Evolutionary conservation across 2,329 filamentous ascomycete species (phyloP).

Genomic region (Didymella pinodella): DNA sequence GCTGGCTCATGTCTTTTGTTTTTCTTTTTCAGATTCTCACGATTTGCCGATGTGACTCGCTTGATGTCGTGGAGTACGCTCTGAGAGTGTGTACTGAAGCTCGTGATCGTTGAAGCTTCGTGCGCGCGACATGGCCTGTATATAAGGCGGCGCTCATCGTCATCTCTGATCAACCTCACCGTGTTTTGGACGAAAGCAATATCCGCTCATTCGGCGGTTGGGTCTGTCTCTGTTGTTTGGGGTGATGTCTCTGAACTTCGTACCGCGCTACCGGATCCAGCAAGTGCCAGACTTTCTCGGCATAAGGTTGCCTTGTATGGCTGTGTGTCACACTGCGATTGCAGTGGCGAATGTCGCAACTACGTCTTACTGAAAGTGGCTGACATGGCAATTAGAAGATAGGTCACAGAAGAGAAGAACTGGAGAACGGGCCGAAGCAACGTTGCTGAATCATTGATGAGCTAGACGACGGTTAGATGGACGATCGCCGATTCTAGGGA

Average conservation of each 20-base stretch:
- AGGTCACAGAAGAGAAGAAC: background rate
- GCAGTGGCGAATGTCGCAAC: background rate
- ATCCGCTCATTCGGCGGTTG: background rate
- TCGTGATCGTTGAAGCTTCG: slow-evolving; percentile 6
- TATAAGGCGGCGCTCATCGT: slow-evolving; percentile 2
- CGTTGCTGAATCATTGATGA: background rate
- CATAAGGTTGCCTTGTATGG: slow-evolving; percentile 3
- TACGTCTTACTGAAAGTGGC: background rate
- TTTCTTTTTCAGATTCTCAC: background rate
- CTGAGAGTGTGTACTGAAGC: background rate
- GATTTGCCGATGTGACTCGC: background rate
- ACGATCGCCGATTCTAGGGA: background rate
- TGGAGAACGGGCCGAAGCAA: background rate
- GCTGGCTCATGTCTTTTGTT: slow-evolving; percentile 26
- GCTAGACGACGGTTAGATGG: background rate
- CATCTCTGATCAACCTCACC: background rate
- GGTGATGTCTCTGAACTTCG: slow-evolving; percentile 20
- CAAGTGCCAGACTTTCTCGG: background rate
- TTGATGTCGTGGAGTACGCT: background rate
- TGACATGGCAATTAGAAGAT: background rate
- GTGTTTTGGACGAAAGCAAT: slow-evolving; percentile 20
- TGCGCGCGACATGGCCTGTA: background rate
- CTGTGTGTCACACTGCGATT: background rate
- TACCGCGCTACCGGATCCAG: slow-evolving; percentile 8
- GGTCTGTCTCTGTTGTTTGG: slow-evolving; percentile 19